phyloP scores from a whole-genome alignment of 1,139 yeast species.

The Torulaspora globosa region DNA sequence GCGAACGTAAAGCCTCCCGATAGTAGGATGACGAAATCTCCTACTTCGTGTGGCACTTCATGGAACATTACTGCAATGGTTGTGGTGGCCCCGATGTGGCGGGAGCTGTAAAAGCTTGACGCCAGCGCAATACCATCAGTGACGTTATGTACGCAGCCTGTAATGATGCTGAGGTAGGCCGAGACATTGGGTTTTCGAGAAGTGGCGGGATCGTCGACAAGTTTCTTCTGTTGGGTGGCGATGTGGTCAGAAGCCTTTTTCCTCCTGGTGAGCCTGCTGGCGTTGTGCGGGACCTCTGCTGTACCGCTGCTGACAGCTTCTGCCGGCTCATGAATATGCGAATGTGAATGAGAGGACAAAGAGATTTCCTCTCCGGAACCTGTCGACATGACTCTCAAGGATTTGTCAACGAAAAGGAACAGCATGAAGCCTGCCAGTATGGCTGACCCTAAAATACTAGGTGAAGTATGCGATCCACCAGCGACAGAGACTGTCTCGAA shows the following conservation, averaged over 20 bases:
- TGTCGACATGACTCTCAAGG: constrained; percentile 47
- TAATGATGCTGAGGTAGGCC: constrained; percentile 55
- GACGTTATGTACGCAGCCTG: constrained; percentile 64
- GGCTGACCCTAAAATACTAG: constrained; percentile 40
- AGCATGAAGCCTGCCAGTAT: constrained; percentile 54
- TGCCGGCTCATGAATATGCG: constrained; percentile 19
- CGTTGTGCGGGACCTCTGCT: not conserved
- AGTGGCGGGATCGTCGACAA: constrained; percentile 23
- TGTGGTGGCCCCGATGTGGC: constrained; percentile 57
- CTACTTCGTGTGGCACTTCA: constrained; percentile 72
- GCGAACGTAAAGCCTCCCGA: constrained; percentile 61
- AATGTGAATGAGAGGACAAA: constrained; percentile 41
- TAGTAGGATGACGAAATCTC: constrained; percentile 64
- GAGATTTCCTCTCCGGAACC: constrained; percentile 38
- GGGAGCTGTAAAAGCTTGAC: constrained; percentile 57
- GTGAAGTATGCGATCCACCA: constrained; percentile 1
- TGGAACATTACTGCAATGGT: constrained; percentile 64
- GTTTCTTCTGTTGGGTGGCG: not conserved
- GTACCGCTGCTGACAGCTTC: constrained; percentile 1
- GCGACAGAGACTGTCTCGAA: constrained; percentile 10
- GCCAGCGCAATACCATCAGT: constrained; percentile 70
- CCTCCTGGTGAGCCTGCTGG: constrained; percentile 2
- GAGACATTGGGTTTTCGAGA: constrained; percentile 41
- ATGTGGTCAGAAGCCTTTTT: constrained; percentile 7
- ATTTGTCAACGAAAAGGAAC: constrained; percentile 56